phyloP scores from a whole-genome alignment of 1,139 yeast species.

The Zhuliangozyma parablackwelliae region DNA sequence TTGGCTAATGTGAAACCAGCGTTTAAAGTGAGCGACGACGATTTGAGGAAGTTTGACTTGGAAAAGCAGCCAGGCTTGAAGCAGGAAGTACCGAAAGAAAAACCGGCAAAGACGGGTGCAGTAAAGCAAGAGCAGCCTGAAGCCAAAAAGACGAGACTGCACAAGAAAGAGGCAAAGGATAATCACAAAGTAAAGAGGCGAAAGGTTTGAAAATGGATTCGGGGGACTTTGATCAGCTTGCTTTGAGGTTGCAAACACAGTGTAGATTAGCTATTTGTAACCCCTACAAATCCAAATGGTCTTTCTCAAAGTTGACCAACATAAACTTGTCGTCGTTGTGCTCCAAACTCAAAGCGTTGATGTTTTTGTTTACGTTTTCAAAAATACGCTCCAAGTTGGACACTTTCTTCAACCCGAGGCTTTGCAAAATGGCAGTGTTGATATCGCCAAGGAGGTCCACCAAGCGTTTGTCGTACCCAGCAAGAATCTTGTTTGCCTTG shows the following conservation, averaged over 20 bases:
- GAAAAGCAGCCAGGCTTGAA: constrained; percentile 3
- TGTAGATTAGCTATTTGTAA: not conserved
- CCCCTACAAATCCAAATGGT: constrained; percentile 26
- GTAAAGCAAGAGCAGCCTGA: not conserved
- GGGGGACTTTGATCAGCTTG: too few relatives aligned
- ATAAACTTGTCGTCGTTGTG: constrained; percentile 32
- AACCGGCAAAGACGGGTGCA: constrained; percentile 2
- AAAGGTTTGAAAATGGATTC: constrained; percentile 1
- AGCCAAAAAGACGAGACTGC: not conserved
- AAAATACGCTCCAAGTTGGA: constrained; percentile 34
- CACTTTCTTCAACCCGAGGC: constrained; percentile 21
- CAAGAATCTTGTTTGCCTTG: constrained; percentile 16
- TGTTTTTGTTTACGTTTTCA: constrained; percentile 28
- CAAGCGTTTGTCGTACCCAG: constrained; percentile 18
- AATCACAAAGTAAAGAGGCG: constrained; percentile 4
- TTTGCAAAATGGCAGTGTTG: constrained; percentile 26
- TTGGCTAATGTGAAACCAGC: constrained; percentile 22
- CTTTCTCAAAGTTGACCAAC: constrained; percentile 37
- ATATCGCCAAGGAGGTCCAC: constrained; percentile 18
- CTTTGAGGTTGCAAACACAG: too few relatives aligned
- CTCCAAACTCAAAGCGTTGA: constrained; percentile 25
- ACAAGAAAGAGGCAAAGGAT: constrained; percentile 1
- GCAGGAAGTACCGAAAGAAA: constrained; percentile 1
- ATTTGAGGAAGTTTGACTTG: constrained; percentile 6
- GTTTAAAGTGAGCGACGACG: constrained; percentile 14